These are phyloP conservation scores for Persicaria tinctoria DNA, from an alignment of 148 eudicot genomes.

Conservation along the genomic window DNA sequence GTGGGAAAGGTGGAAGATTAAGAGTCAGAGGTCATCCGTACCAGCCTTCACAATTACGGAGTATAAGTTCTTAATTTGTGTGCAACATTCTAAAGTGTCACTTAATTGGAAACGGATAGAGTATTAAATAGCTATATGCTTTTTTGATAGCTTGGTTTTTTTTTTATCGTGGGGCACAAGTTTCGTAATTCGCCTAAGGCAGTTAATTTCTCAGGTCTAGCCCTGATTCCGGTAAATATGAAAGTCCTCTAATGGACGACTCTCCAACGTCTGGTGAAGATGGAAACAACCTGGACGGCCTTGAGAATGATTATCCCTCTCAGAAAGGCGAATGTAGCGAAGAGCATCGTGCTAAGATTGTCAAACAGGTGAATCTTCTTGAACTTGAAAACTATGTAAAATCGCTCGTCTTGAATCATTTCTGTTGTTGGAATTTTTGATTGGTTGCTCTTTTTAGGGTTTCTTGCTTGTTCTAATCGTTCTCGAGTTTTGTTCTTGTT, in stretches of 20 bases:
- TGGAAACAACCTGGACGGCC: background rate
- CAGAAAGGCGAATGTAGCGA: slow-evolving; percentile 19
- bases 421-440: background rate
- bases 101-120: too few relatives aligned
- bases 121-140: too few relatives aligned
- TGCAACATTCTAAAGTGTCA: too few relatives aligned
- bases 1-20: too few relatives aligned
- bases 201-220: too few relatives aligned
- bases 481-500: background rate
- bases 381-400: background rate
- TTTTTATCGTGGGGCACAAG: too few relatives aligned
- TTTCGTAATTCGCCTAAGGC: too few relatives aligned
- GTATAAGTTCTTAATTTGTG: too few relatives aligned
- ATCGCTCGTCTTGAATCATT: background rate
- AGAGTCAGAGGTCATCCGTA: too few relatives aligned
- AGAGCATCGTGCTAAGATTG: slow-evolving; percentile 48
- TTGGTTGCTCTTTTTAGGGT: background rate
- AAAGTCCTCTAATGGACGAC: slow-evolving; percentile 18
- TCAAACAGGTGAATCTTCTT: slow-evolving; percentile 42
- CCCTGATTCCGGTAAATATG: slow-evolving; percentile 24
- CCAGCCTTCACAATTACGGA: too few relatives aligned
- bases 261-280: slow-evolving; percentile 31
- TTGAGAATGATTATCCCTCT: slow-evolving; percentile 10
- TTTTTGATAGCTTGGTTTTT: too few relatives aligned
- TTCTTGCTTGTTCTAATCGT: background rate